These are phyloP conservation scores for Globisporangium solare DNA, from an alignment of 352 stramenopile species.

Conservation along the genomic window DNA sequence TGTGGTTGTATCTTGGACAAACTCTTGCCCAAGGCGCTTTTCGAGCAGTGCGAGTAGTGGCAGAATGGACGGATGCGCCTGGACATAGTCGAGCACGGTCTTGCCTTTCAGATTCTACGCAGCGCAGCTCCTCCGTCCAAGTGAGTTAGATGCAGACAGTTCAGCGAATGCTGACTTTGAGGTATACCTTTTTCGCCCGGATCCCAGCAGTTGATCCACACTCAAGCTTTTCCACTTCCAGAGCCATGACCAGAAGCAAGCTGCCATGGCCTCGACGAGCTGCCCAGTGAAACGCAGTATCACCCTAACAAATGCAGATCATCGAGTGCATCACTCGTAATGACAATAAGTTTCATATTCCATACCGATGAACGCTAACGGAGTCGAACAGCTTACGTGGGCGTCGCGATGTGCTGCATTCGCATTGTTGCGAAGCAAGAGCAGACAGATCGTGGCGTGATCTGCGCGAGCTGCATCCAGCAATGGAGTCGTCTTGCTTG, in stretches of 20 bases:
- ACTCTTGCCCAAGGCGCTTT: constrained; percentile 31
- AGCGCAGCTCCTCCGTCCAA: not conserved
- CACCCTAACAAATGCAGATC: constrained; percentile 22
- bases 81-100: constrained; percentile 43
- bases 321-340: too few species aligned
- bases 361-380: too few species aligned
- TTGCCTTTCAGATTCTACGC: constrained; percentile 55
- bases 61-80: constrained; percentile 28
- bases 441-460: constrained; percentile 36
- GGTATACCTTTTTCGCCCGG: constrained; percentile 51
- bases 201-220: constrained; percentile 19
- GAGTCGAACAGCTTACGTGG: too few species aligned
- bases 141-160: not conserved
- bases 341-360: too few species aligned
- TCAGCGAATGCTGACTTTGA: not conserved
- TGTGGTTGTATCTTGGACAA: constrained; percentile 17
- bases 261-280: constrained; percentile 42
- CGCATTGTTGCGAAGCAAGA: constrained; percentile 44
- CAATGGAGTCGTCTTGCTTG: constrained; percentile 48
- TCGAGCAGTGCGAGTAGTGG: constrained; percentile 48
- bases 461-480: constrained; percentile 58
- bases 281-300: constrained; percentile 73
- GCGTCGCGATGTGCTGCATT: constrained; percentile 35
- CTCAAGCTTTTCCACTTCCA: constrained; percentile 30
- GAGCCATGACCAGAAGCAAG: constrained; percentile 43